A percentile compares a stretch with the other conserved stretches of the same genome.
These are phyloP conservation scores for Scytalidium lignicola DNA, from an alignment of 2,329 filamentous ascomycete species.

Conservation along the genomic window DNA sequence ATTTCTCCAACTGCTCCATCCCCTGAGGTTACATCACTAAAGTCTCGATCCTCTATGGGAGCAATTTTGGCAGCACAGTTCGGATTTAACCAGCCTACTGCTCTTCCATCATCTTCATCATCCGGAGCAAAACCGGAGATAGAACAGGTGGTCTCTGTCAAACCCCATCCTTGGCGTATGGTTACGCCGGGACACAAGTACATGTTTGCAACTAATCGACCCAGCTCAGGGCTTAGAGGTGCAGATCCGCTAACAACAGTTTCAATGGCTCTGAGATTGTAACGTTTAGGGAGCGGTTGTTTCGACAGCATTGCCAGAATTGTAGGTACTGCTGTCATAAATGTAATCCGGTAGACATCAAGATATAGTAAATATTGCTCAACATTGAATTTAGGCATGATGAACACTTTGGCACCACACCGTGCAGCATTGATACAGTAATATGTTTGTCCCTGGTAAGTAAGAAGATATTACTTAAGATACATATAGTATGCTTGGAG, in stretches of 20 bases:
- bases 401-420: conserved; percentile 1
- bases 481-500: conserved; percentile 69
- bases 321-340: conserved; percentile 63
- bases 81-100: conserved; percentile 61
- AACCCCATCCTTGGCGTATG: conserved; percentile 34
- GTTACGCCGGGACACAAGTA: conserved; percentile 62
- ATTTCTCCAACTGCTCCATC: conserved; percentile 53
- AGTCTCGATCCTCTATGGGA: conserved; percentile 45
- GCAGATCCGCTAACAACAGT: conserved; percentile 63
- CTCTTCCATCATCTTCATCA: conserved; percentile 32
- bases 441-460: conserved; percentile 45
- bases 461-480: conserved; percentile 57
- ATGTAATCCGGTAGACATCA: conserved; percentile 13
- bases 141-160: conserved; percentile 71
- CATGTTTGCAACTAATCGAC: conserved; percentile 1
- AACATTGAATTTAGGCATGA: neutral
- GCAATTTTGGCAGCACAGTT: conserved; percentile 66
- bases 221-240: conserved; percentile 40
- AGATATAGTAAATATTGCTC: neutral
- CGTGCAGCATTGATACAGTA: neutral
- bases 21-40: conserved; percentile 38
- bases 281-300: conserved; percentile 57
- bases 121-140: conserved; percentile 57
- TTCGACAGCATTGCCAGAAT: conserved; percentile 69
- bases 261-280: conserved; percentile 63